phyloP scores from a whole-genome alignment of 2,329 filamentous ascomycete genomes.

The Calcarisporium arbuscula region DNA sequence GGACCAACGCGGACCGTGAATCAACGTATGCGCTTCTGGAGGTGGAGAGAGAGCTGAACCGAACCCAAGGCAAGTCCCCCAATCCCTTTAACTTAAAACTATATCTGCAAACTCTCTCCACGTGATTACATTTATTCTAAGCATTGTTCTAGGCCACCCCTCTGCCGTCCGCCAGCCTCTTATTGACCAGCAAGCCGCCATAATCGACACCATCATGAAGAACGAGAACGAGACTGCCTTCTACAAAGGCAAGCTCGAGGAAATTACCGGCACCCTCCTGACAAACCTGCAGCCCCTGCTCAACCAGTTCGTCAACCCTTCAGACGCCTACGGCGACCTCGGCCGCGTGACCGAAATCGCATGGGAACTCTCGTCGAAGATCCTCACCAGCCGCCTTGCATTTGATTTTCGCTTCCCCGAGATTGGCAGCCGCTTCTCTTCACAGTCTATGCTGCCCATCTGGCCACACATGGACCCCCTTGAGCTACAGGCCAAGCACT shows the following conservation, averaged over 20 bases:
- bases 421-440: constrained; percentile 41
- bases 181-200: constrained; percentile 28
- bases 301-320: constrained; percentile 25
- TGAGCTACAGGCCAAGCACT: constrained; percentile 43
- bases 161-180: constrained; percentile 31
- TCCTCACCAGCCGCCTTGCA: constrained; percentile 37
- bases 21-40: constrained; percentile 27
- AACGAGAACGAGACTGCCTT: constrained; percentile 22
- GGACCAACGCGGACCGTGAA: constrained; percentile 30
- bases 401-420: constrained; percentile 46
- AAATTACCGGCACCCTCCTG: constrained; percentile 35
- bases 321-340: constrained; percentile 36
- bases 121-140: background rate
- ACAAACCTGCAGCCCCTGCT: constrained; percentile 32
- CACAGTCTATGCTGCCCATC: constrained; percentile 40
- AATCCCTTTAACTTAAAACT: background rate
- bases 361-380: constrained; percentile 39
- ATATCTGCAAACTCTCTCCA: background rate
- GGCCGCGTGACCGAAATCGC: constrained; percentile 32
- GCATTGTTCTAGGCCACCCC: constrained; percentile 22
- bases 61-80: constrained; percentile 23
- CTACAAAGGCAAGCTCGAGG: constrained; percentile 27
- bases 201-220: constrained; percentile 32
- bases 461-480: constrained; percentile 34
- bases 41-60: constrained; percentile 29